A percentile compares a stretch with the other conserved stretches of the same genome.
Conservation (phyloP, 2,329 filamentous ascomycete genomes). For the Coniochaeta sp. region DNA sequence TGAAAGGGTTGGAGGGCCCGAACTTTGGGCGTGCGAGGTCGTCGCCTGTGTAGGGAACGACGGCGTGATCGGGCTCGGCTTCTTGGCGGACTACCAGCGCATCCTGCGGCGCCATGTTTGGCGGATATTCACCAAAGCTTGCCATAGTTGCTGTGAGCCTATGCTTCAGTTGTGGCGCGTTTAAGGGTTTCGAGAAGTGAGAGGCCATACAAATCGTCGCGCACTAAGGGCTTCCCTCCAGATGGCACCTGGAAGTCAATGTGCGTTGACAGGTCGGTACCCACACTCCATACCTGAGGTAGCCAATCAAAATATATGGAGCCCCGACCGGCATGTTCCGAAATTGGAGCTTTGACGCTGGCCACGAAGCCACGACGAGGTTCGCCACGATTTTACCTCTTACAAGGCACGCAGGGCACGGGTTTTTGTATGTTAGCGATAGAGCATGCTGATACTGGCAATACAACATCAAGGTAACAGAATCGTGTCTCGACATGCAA, state of each 20-base stretch:
- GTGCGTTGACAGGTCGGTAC: background rate
- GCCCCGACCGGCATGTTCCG: background rate
- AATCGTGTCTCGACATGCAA: background rate
- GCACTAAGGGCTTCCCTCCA: background rate
- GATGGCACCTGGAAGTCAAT: background rate
- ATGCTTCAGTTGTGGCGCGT: background rate
- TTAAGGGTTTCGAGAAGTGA: background rate
- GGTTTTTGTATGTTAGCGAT: too few relatives aligned
- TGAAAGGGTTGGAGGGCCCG: constrained; percentile 71
- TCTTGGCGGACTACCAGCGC: constrained; percentile 52
- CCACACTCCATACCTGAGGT: background rate
- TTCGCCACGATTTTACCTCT: too few relatives aligned
- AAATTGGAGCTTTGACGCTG: too few relatives aligned
- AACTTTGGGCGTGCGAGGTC: constrained; percentile 58
- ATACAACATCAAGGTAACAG: background rate
- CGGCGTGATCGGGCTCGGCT: constrained; percentile 49
- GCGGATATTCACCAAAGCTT: constrained; percentile 55
- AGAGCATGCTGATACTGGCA: too few relatives aligned
- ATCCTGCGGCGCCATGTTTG: constrained; percentile 58
- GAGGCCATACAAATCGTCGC: background rate
- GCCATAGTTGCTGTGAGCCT: constrained; percentile 35
- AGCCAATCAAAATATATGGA: background rate
- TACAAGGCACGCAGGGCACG: too few relatives aligned
- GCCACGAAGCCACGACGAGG: too few relatives aligned
- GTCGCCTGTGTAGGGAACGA: constrained; percentile 62